phyloP scores from a whole-genome alignment of 805 yeast species.

The Yamadazyma olivae region DNA sequence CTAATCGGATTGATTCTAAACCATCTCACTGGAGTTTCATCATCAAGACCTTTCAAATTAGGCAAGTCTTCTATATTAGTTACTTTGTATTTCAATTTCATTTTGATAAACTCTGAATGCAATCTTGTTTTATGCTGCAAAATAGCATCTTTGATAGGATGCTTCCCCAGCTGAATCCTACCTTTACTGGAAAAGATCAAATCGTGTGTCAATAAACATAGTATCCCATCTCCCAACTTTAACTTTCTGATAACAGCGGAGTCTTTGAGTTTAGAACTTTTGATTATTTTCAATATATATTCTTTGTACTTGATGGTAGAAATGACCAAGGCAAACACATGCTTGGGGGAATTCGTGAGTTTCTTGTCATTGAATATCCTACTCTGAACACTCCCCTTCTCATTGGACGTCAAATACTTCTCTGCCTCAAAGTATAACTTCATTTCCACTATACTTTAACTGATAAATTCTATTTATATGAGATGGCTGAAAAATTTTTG shows the following conservation, averaged over 20 bases:
- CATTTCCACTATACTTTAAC: too few species aligned
- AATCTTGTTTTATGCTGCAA: slow-evolving; percentile 76
- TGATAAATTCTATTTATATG: too few species aligned
- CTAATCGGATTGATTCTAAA: slow-evolving; percentile 68
- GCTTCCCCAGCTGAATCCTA: slow-evolving; percentile 85
- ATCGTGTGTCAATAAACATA: slow-evolving; percentile 76
- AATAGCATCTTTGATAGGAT: slow-evolving; percentile 78
- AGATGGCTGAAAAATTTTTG: too few species aligned
- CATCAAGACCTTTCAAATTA: slow-evolving; percentile 25
- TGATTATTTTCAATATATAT: slow-evolving; percentile 59
- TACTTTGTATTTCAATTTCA: slow-evolving; percentile 72
- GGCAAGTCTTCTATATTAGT: slow-evolving; percentile 48
- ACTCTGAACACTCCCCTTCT: slow-evolving; percentile 31
- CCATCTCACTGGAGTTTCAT: slow-evolving; percentile 80
- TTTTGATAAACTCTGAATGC: slow-evolving; percentile 74
- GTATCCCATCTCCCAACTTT: slow-evolving; percentile 50
- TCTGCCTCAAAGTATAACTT: slow-evolving; percentile 44
- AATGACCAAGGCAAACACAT: slow-evolving; percentile 77
- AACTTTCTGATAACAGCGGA: slow-evolving; percentile 39
- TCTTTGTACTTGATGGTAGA: slow-evolving; percentile 74
- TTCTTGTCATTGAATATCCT: slow-evolving; percentile 35
- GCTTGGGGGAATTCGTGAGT: slow-evolving; percentile 63
- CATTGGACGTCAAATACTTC: slow-evolving; percentile 21
- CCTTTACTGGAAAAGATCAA: slow-evolving; percentile 71
- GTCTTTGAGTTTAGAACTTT: slow-evolving; percentile 62